Percentiles rank a stretch among this genome's conserved stretches.
Conservation (phyloP, 2,329 filamentous ascomycete genomes). For the Lachnellula arida region DNA sequence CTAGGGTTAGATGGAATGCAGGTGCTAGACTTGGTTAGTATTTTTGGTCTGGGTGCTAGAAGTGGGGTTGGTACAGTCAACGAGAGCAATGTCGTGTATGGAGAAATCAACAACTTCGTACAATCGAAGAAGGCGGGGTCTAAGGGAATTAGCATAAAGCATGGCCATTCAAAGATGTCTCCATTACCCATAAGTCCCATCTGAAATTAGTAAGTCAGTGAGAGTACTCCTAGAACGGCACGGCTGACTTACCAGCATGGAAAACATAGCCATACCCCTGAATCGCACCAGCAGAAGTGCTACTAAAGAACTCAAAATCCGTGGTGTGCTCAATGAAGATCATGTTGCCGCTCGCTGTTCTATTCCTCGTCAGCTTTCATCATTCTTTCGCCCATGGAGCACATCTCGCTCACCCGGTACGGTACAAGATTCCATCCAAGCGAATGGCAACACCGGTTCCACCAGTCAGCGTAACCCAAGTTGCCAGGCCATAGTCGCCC, state of each 20-base stretch:
- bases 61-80: constrained; percentile 13
- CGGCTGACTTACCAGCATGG: constrained; percentile 32
- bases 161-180: too few species aligned
- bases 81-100: constrained; percentile 22
- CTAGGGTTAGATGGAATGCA: constrained; percentile 41
- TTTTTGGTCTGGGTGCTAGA: too few species aligned
- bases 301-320: constrained; percentile 51
- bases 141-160: constrained; percentile 19
- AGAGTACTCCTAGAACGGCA: constrained; percentile 11
- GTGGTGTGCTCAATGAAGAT: constrained; percentile 44
- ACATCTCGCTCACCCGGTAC: constrained; percentile 36
- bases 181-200: constrained; percentile 7
- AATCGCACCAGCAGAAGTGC: constrained; percentile 45
- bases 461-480: constrained; percentile 44
- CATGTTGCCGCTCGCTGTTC: constrained; percentile 45
- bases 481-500: constrained; percentile 44
- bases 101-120: constrained; percentile 19
- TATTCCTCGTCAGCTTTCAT: neutral
- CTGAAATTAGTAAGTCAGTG: constrained; percentile 9
- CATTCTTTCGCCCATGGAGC: neutral
- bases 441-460: constrained; percentile 46
- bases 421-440: constrained; percentile 48
- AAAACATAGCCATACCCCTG: constrained; percentile 49
- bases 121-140: constrained; percentile 22
- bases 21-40: constrained; percentile 13